Evolutionary conservation across 495 filamentous ascomycete genomes (phyloP), one percentile per base, ranked within the genome.

Genomic region (Aspergillus biplanus): DNA sequence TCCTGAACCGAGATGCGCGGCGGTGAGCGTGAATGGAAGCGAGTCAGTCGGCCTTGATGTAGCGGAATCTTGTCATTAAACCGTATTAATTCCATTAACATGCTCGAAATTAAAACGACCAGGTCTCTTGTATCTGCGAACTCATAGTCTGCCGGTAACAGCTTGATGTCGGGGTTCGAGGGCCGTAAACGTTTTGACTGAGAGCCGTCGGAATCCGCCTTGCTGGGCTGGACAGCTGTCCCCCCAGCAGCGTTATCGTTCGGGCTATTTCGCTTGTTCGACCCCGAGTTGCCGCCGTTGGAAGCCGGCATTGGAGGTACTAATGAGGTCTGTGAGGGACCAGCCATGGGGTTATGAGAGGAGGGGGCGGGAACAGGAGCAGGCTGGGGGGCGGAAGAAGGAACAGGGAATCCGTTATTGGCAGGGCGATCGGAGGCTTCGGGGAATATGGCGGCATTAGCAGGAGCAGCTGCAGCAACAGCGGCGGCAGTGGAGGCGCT

Each of bases 11-110:
- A 96, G 44, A 99, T 99, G 52, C 90, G 93, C 7, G 95, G 95
- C 3, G 95, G 91, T 5, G 95, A 93, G 70, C 93, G 88, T 9
- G 95, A 99, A 73, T 99, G 95, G 75, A 99, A 99, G 56, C 95
- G 83, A 31, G 95, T 99, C 54, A 99, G 83, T 31, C 90, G 87
- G 54, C 90, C 92, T 62, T 90, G 89, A 68, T 89, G 86, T 52
- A 97, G 82, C 54, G 93, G 93, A 61, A 97, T 89, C 48, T 84
- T 85, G 75, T 99, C 95, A 71, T 99, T 99, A 57, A 92, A 90
- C 59, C 90, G 87, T 67, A 99, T 93, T 18, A 99, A 82, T 76
- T 99, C 95, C 73, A 92, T 86, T 18, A 99, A 83, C 95, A 99
- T 97, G 71, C 94, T 92, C 54, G 93, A 87, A 62, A 99, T 96